Evolutionary conservation across 768 basidiomycete genomes (phyloP).

Genomic region (Tricholoma hemisulphureum): DNA sequence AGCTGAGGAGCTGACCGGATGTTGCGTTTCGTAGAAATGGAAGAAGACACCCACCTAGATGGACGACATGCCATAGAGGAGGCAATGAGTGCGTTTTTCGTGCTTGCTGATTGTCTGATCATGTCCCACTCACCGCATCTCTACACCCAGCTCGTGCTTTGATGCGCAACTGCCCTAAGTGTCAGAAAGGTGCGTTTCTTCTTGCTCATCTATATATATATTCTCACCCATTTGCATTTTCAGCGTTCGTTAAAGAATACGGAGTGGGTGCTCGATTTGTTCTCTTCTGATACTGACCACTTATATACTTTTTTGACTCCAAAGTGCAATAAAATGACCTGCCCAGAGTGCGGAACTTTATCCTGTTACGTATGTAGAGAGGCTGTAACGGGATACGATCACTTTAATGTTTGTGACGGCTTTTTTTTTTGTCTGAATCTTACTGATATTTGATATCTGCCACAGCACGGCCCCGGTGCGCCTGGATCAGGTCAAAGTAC

Average conservation of each 20-base stretch:
- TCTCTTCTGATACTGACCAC: neutral
- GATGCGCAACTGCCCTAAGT: slow-evolving; percentile 87
- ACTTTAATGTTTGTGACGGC: slow-evolving; percentile 55
- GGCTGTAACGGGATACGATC: slow-evolving; percentile 71
- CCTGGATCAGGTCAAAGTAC: slow-evolving; percentile 14
- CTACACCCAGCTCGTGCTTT: slow-evolving; percentile 61
- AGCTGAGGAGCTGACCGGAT: neutral
- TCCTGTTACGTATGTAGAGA: slow-evolving; percentile 86
- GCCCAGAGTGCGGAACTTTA: slow-evolving; percentile 65
- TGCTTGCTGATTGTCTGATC: neutral
- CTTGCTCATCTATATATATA: neutral
- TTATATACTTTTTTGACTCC: slow-evolving; percentile 6
- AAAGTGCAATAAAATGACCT: slow-evolving; percentile 92
- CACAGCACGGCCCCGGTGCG: slow-evolving; percentile 14
- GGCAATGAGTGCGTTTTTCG: slow-evolving; percentile 73
- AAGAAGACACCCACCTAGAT: slow-evolving; percentile 72
- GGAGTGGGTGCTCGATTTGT: slow-evolving; percentile 55
- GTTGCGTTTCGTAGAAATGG: slow-evolving; percentile 50
- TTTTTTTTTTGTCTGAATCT: slow-evolving; percentile 11
- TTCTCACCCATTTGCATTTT: neutral
- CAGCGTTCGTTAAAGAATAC: slow-evolving; percentile 77
- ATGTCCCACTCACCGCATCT: slow-evolving; percentile 7
- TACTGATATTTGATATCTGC: slow-evolving; percentile 4
- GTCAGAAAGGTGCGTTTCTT: slow-evolving; percentile 60
- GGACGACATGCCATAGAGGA: slow-evolving; percentile 81